Conservation (phyloP, 306 rosid species). For the Vachellia collinsii region DNA sequence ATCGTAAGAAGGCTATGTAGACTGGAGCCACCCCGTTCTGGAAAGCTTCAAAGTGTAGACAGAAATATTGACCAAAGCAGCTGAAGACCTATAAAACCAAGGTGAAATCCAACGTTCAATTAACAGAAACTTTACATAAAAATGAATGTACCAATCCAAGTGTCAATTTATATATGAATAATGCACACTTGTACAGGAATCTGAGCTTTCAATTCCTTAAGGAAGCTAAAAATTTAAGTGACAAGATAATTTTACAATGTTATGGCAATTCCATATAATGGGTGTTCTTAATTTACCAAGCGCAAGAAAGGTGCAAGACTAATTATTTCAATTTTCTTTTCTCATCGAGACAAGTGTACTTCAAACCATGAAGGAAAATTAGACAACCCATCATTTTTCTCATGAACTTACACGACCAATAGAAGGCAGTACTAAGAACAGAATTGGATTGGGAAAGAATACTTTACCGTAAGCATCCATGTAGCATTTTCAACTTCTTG, state of each 20-base stretch:
- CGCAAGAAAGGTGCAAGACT: neutral
- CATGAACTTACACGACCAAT: conserved; percentile 1
- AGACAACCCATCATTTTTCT: conserved; percentile 21
- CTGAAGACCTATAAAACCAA: conserved; percentile 72
- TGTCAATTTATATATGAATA: neutral
- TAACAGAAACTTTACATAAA: neutral
- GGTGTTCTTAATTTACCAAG: conserved; percentile 1
- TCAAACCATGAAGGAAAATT: neutral
- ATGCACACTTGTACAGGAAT: conserved; percentile 2
- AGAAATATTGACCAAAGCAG: conserved; percentile 88
- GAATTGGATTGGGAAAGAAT: conserved; percentile 16
- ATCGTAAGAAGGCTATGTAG: conserved; percentile 88
- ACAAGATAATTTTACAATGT: neutral
- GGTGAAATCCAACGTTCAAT: conserved; percentile 31
- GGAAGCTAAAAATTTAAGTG: neutral
- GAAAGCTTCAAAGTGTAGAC: conserved; percentile 92
- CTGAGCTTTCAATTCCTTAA: neutral
- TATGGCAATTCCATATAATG: conserved; percentile 10
- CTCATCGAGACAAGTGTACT: conserved; percentile 9
- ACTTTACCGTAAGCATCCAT: conserved; percentile 92
- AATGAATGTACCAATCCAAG: neutral
- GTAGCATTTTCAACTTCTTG: conserved; percentile 98
- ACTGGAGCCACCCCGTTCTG: conserved; percentile 91
- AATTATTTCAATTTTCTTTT: conserved; percentile 19
- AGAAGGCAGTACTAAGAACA: neutral